Base-by-base conservation (phyloP, 108 stramenopile genomes). In the Pseudonitzschia delicatissima region DNA sequence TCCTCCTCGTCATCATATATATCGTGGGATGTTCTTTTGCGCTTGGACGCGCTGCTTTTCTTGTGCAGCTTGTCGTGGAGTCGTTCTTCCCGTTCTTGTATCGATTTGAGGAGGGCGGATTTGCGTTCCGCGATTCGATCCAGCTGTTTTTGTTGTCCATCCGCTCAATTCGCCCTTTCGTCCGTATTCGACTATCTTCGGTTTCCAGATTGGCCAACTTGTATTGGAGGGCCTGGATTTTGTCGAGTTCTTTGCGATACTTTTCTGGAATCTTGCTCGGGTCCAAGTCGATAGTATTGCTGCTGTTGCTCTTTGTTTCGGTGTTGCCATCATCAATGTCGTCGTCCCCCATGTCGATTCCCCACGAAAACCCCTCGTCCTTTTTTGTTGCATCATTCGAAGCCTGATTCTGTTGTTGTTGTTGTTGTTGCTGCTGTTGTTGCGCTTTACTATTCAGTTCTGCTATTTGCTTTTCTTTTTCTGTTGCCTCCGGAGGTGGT, bases 91-190 rank as follows among this genome's bases (percentile, higher is more conserved):
- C 59, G 17, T 39, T 84, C 82, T 12, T 65, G 64, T 44, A 92
- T 77, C 45, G 68, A 63, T 21, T 61, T 48, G 33, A 64, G 57
- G 49, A 90, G 45, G 15, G 64, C 69, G 12, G 55, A 63, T 62
- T 86, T 51, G n/a, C 79, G 66, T 65, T 80, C 66, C 29, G 76
- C 71, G 34, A 86, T 77, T 29, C 67, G 71, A 44, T 77, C 69
- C 48, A 92, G 42, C 61, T 88, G 87, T 23, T 69, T 51, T 58
- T 72, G 68, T 68, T 92, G 91, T 39, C 91, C 91, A 27, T 82
- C 76, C 7, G 84, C 55, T 83, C 85, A n/a, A 13, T 2, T 51
- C 27, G 29, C 23, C 74, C 74, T 72, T 92, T 86, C 29, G 71
- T 66, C 62, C 78, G 77, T 29, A 91, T 91, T 25, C 87, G 64